Conservation (phyloP, 805 yeast genomes). For the Hanseniaspora mollemarum region DNA sequence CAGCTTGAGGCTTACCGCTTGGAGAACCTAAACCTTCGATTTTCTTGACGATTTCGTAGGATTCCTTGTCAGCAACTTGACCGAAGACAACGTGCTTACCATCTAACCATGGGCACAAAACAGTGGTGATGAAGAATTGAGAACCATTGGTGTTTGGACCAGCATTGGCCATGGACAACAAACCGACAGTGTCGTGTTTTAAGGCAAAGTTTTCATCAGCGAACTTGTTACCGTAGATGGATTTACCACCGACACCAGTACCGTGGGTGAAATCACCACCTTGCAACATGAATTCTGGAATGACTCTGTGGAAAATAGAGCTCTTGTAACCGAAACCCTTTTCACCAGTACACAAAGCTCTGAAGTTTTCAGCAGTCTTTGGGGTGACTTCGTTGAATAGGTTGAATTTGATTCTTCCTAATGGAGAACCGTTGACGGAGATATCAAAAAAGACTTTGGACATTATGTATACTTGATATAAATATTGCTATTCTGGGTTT, state of each 20-base stretch:
- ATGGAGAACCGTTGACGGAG: conserved; percentile 62
- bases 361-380: conserved; percentile 70
- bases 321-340: conserved; percentile 76
- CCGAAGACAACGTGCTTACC: conserved; percentile 73
- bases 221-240: conserved; percentile 63
- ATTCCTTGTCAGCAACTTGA: conserved; percentile 55
- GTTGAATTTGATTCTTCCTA: conserved; percentile 33
- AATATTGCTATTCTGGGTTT: neutral
- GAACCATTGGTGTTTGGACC: conserved; percentile 91
- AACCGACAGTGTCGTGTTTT: conserved; percentile 69
- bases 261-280: conserved; percentile 82
- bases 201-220: conserved; percentile 51
- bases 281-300: conserved; percentile 93
- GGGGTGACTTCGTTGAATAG: conserved; percentile 41
- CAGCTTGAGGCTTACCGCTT: conserved; percentile 59
- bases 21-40: conserved; percentile 68
- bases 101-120: conserved; percentile 65
- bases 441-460: conserved; percentile 72
- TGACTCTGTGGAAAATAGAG: conserved; percentile 85
- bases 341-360: conserved; percentile 80
- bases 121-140: conserved; percentile 80
- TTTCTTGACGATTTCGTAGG: conserved; percentile 73
- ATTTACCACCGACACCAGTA: conserved; percentile 89
- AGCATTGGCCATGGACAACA: conserved; percentile 83
- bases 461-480: conserved; percentile 31